Conservation (phyloP, 2,329 filamentous ascomycete species). For the Pestalotiopsis sp. region DNA sequence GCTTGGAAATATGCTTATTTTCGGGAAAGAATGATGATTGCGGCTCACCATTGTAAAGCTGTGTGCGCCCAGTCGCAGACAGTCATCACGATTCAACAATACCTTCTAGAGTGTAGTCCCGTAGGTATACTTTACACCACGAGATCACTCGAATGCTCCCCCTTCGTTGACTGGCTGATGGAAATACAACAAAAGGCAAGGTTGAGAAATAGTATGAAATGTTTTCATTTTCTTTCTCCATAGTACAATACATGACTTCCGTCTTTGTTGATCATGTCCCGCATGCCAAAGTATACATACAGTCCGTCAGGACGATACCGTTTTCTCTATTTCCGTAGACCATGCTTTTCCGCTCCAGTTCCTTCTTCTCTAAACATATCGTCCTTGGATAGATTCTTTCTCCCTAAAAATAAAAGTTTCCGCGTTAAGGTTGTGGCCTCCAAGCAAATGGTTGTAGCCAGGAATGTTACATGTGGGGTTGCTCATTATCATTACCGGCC, state of each 20-base stretch:
- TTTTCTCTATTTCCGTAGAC: not conserved
- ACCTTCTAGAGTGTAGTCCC: too few species aligned
- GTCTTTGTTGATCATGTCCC: not conserved
- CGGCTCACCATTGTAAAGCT: too few species aligned
- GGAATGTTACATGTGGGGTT: not conserved
- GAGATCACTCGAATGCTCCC: too few species aligned
- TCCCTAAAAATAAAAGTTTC: not conserved
- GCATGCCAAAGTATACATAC: not conserved
- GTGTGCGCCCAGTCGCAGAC: too few species aligned
- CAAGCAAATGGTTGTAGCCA: not conserved
- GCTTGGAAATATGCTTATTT: too few species aligned
- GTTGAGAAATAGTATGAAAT: not conserved
- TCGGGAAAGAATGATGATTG: too few species aligned
- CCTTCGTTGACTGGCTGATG: too few species aligned
- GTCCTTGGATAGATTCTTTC: not conserved
- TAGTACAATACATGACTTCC: not conserved
- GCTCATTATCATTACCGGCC: constrained; percentile 7
- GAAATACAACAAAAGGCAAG: too few species aligned
- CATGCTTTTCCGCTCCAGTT: not conserved
- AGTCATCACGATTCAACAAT: too few species aligned
- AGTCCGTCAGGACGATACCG: not conserved
- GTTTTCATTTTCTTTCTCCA: not conserved
- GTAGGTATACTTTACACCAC: too few species aligned
- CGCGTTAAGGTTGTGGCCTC: not conserved
- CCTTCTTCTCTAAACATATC: not conserved